Base-by-base conservation (phyloP, 208 protist species). In the Acanthamoeba divionensis region DNA sequence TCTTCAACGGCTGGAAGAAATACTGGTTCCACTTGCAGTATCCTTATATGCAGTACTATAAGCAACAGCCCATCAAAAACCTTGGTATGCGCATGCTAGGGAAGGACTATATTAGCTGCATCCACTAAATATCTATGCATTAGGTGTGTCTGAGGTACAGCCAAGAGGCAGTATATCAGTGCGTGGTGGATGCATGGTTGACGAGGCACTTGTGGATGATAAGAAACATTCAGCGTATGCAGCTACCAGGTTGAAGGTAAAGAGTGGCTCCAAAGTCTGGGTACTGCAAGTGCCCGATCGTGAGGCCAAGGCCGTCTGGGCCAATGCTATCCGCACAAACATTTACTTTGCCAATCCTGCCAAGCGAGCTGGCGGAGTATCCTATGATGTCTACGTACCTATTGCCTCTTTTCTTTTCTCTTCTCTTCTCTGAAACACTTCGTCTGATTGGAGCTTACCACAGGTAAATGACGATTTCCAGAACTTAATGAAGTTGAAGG, bases 261-360 rank as follows among this genome's bases (percentile, higher is more conserved):
- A 31, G 13, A 62, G 24, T 54, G 50, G 73, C 29, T 4, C 26
- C 3, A 83, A 57, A 36, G 48, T 65, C 33, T 83, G 73, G 73
- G 18, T 83, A 13, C 7, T 83, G 7, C 52, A 83, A 26, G 44
- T 36, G 52, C 33, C 57, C 8, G 29, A 47, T 0, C 21, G 33
- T 2, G 73, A 55, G 15, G 3, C 15, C 24, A 83, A 83, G 50
- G 48, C 44, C 73, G 4, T 2, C 18, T 83, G 73, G 73, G 73
- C 65, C 33, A 63, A 36, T 0, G 50, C 73, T 7, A 31, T 83
- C 9, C 73, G 73, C 31, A 18, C 7, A 3, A 31, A 62, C 73
- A 83, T 83, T 57, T 29, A 63, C 18, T 83, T 48, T 18, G 73
- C 73, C 73, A 83, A 83, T 18, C 73, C 73, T 5, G 73, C 73